Percentiles rank a stretch among this genome's conserved stretches.
phyloP scores from a whole-genome alignment of 805 yeast species.

The Tetrapisispora namnaoensis region DNA sequence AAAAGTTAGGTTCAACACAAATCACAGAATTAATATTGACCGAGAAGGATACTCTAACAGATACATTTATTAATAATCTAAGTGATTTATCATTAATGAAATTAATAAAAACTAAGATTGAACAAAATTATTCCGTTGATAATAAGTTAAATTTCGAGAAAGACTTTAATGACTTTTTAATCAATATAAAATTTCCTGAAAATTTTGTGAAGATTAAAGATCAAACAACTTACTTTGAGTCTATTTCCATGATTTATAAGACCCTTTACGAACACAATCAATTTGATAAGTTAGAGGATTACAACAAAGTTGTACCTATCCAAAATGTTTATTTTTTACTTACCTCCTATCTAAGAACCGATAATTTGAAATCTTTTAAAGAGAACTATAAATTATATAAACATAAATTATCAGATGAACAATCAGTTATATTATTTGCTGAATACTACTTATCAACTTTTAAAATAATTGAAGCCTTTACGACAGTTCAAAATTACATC shows the following conservation, averaged over 20 bases:
- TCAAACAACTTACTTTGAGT: slow-evolving; percentile 22
- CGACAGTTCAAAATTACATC: slow-evolving; percentile 6
- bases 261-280: slow-evolving; percentile 11
- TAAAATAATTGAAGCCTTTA: slow-evolving; percentile 17
- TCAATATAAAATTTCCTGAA: slow-evolving; percentile 19
- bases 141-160: neutral
- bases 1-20: neutral
- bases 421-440: slow-evolving; percentile 11
- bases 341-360: slow-evolving; percentile 19
- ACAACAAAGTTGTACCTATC: slow-evolving; percentile 20
- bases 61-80: slow-evolving; percentile 13
- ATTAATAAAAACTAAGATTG: slow-evolving; percentile 10
- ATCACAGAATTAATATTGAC: neutral
- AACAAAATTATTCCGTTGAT: neutral
- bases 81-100: slow-evolving; percentile 19
- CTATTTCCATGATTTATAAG: slow-evolving; percentile 17
- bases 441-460: slow-evolving; percentile 17
- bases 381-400: slow-evolving; percentile 11
- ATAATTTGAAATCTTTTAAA: slow-evolving; percentile 15
- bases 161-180: slow-evolving; percentile 10
- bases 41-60: slow-evolving; percentile 4
- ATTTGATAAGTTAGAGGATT: slow-evolving; percentile 13
- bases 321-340: slow-evolving; percentile 17
- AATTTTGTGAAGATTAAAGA: slow-evolving; percentile 21
- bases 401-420: slow-evolving; percentile 8